phyloP scores from a whole-genome alignment of 345 rosid genomes.

The Populus ilicifolia region DNA sequence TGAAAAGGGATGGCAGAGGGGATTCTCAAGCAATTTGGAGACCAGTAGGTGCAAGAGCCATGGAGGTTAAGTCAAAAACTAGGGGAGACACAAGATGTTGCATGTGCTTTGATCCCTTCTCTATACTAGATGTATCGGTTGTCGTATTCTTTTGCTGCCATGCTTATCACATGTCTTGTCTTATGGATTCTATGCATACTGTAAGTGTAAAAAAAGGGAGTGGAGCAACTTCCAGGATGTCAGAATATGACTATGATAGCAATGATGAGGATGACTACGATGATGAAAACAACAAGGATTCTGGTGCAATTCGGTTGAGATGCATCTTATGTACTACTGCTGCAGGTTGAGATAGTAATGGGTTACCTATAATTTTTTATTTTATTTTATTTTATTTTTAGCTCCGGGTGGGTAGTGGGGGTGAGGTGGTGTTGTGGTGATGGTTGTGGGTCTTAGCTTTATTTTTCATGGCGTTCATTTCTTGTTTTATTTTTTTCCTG shows the following conservation, averaged over 20 bases:
- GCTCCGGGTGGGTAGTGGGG: not conserved
- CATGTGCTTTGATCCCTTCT: constrained; percentile 88
- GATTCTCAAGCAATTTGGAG: constrained; percentile 47
- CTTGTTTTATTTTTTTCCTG: not conserved
- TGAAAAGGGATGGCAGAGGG: constrained; percentile 45
- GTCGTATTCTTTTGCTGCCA: constrained; percentile 93
- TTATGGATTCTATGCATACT: constrained; percentile 70
- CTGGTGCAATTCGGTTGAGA: constrained; percentile 55
- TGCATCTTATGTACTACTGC: constrained; percentile 99
- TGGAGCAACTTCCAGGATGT: constrained; percentile 26
- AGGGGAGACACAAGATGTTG: constrained; percentile 87
- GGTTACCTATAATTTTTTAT: too few species aligned
- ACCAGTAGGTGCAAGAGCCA: constrained; percentile 35
- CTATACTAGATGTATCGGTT: constrained; percentile 69
- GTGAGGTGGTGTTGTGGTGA: not conserved
- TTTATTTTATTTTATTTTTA: not conserved
- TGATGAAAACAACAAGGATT: constrained; percentile 25
- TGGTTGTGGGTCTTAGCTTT: not conserved
- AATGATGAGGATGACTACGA: constrained; percentile 40
- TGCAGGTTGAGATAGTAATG: constrained; percentile 44
- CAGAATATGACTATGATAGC: constrained; percentile 39
- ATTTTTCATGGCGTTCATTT: not conserved
- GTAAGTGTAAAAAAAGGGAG: constrained; percentile 35
- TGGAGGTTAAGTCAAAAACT: constrained; percentile 85
- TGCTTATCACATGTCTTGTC: constrained; percentile 80